These are phyloP conservation scores for Wallacemonas sp. DNA, from an alignment of 208 protist genomes.

Conservation along the genomic window DNA sequence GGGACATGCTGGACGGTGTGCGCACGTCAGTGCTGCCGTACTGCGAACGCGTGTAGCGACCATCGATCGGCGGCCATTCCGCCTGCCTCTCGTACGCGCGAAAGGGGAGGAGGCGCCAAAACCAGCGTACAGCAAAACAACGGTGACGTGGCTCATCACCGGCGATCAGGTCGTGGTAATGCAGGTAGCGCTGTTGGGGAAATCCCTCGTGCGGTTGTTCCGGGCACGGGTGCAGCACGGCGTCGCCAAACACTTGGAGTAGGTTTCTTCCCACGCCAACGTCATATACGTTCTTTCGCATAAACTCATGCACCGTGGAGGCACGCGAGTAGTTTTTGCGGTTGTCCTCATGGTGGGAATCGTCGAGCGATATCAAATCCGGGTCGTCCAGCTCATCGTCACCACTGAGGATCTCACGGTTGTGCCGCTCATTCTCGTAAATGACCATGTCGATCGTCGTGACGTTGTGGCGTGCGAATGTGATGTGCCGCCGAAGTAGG, in stretches of 20 bases:
- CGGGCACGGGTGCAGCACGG: constrained; percentile 10
- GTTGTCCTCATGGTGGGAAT: not conserved
- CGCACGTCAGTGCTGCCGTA: not conserved
- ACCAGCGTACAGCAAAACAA: constrained; percentile 59
- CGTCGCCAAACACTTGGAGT: constrained; percentile 86
- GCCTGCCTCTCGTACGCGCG: constrained; percentile 52
- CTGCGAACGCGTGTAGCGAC: not conserved
- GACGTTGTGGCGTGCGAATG: constrained; percentile 76
- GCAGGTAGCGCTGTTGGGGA: constrained; percentile 1
- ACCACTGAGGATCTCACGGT: not conserved
- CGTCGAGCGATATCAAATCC: constrained; percentile 8
- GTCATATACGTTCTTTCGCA: constrained; percentile 71
- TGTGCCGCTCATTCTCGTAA: constrained; percentile 38
- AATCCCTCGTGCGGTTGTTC: not conserved
- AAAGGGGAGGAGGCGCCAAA: constrained; percentile 70
- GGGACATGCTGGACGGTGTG: not conserved
- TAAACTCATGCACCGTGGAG: constrained; percentile 18
- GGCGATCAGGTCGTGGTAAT: constrained; percentile 59
- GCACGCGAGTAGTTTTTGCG: not conserved
- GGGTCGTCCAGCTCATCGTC: constrained; percentile 7
- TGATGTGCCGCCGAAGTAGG: constrained; percentile 63
- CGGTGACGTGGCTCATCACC: constrained; percentile 39
- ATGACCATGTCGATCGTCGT: constrained; percentile 88
- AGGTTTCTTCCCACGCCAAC: constrained; percentile 75
- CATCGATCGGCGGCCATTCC: constrained; percentile 12